These are phyloP conservation scores for Buddleja alternifolia DNA, from an alignment of 257 asterid species.

Conservation along the genomic window DNA sequence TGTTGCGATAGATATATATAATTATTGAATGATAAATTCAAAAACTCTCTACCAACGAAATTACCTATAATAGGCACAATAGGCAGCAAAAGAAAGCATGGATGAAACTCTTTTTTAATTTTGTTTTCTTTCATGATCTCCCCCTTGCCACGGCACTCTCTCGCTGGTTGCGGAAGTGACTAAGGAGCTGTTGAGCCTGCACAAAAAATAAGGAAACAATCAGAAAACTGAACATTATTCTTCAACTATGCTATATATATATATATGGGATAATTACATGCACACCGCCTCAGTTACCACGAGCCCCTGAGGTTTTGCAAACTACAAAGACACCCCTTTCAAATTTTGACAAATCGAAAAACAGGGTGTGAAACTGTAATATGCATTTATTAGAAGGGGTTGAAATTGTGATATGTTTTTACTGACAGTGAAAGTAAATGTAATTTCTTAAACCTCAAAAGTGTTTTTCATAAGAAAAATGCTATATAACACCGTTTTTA, in stretches of 20 bases:
- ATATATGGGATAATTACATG: no score
- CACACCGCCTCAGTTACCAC: no score
- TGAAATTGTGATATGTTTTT: no score
- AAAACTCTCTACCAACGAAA: constrained; percentile 23
- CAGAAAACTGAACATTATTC: not conserved
- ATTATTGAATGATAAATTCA: constrained; percentile 25
- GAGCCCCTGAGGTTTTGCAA: no score
- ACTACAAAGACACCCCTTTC: no score
- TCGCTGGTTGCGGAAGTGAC: constrained; percentile 92
- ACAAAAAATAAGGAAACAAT: constrained; percentile 24
- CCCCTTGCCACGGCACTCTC: constrained; percentile 64
- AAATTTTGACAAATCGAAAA: no score
- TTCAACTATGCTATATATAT: constrained; percentile 2
- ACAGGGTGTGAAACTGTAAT: no score
- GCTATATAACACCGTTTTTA: no score
- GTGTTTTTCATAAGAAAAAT: no score
- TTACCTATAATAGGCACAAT: constrained; percentile 34
- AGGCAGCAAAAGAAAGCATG: constrained; percentile 28
- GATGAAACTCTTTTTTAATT: not conserved
- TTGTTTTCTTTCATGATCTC: constrained; percentile 46
- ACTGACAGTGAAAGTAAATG: no score
- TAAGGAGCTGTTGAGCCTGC: constrained; percentile 96
- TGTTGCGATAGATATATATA: constrained; percentile 18
- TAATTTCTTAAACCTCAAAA: no score
- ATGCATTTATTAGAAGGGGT: no score